Percentiles rank a stretch among this genome's conserved stretches.
Conservation (phyloP, 768 basidiomycete species). For the Filobasidium floriforme region DNA sequence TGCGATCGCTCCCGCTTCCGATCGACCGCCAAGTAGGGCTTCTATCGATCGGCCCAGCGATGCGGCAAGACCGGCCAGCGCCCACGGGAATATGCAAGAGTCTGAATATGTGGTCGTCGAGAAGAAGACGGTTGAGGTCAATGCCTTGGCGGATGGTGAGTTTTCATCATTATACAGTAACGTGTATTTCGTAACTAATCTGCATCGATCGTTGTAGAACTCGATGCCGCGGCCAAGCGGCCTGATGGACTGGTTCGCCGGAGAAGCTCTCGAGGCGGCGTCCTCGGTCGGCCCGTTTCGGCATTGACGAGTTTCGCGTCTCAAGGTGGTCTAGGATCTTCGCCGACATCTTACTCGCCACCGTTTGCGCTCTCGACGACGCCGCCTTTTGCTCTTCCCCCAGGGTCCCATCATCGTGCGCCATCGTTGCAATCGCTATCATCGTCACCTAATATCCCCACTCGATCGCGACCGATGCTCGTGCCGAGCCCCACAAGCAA, state of each 20-base stretch:
- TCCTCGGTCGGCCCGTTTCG: slow-evolving; percentile 38
- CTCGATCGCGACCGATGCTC: slow-evolving; percentile 19
- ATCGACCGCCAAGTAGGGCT: neutral
- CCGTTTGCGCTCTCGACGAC: slow-evolving; percentile 41
- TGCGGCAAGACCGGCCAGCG: neutral
- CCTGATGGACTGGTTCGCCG: slow-evolving; percentile 42
- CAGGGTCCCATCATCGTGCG: slow-evolving; percentile 21
- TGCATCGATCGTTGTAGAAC: slow-evolving; percentile 32
- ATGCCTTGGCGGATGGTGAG: slow-evolving; percentile 81
- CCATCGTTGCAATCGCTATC: slow-evolving; percentile 20
- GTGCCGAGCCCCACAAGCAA: slow-evolving; percentile 13
- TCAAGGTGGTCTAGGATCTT: slow-evolving; percentile 12
- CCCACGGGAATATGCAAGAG: slow-evolving; percentile 10
- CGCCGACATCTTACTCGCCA: slow-evolving; percentile 43
- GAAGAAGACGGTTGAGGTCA: slow-evolving; percentile 86
- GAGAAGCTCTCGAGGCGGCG: slow-evolving; percentile 39
- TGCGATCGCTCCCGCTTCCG: neutral
- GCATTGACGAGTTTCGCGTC: slow-evolving; percentile 30
- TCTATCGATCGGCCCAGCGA: neutral
- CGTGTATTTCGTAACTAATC: neutral
- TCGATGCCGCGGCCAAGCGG: slow-evolving; percentile 45
- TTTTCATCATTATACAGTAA: slow-evolving; percentile 4
- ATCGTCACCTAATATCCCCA: slow-evolving; percentile 17
- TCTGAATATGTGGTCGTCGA: slow-evolving; percentile 87
- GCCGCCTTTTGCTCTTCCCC: slow-evolving; percentile 45